These are phyloP conservation scores for Gillenia trifoliata DNA, from an alignment of 306 rosid species.

Conservation along the genomic window DNA sequence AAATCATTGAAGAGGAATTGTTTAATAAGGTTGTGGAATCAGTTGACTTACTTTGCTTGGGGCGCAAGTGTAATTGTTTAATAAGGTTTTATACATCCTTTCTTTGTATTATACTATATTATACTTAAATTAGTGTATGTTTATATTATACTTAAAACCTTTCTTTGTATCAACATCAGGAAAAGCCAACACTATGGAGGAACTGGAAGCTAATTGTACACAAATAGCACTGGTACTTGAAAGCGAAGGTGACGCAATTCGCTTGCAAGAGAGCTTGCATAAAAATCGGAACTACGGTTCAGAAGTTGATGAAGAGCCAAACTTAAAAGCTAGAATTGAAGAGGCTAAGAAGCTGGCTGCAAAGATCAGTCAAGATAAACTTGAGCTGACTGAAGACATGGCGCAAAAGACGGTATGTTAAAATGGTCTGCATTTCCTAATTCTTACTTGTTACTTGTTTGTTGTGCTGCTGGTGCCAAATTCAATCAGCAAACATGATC, in stretches of 20 bases:
- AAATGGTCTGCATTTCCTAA: background rate
- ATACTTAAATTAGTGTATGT: no score
- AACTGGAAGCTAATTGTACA: background rate
- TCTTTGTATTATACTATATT: no score
- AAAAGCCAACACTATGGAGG: background rate
- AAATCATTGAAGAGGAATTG: background rate
- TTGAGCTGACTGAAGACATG: no score
- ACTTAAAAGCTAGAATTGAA: slow-evolving; percentile 3
- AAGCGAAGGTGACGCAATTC: background rate
- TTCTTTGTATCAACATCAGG: no score
- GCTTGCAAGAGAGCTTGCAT: background rate
- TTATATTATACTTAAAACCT: no score
- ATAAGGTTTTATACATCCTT: no score
- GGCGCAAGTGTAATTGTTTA: background rate
- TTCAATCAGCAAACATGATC: no score
- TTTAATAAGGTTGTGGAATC: background rate
- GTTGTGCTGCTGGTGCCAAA: no score
- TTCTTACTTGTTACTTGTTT: no score
- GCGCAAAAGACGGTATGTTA: background rate
- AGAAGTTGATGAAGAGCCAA: background rate
- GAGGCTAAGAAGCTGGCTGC: slow-evolving; percentile 2
- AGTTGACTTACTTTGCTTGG: slow-evolving; percentile 7
- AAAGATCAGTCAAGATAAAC: background rate
- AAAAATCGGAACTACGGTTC: background rate
- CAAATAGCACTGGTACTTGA: background rate